Conservation (phyloP, 1,284 basidiomycete species). For the Thelephora terrestris region DNA sequence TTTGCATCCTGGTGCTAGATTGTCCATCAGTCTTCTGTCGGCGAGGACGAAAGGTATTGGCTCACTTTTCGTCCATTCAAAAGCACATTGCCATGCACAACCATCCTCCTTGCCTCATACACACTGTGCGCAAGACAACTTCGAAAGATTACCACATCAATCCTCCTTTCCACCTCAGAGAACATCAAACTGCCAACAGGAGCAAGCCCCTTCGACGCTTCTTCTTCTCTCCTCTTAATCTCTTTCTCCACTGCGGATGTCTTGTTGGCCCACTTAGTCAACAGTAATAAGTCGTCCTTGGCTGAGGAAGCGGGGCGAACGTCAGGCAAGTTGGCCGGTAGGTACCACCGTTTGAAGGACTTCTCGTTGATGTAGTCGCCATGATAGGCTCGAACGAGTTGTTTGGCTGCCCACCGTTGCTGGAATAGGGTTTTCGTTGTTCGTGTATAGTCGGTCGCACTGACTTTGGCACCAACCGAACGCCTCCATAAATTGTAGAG, state of each 20-base stretch:
- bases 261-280: slow-evolving; percentile 40
- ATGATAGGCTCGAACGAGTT: slow-evolving; percentile 90
- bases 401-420: slow-evolving; percentile 87
- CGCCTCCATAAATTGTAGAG: slow-evolving; percentile 62
- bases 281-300: slow-evolving; percentile 13
- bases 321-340: slow-evolving; percentile 81
- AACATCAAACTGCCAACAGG: slow-evolving; percentile 91
- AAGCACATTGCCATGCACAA: slow-evolving; percentile 82
- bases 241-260: slow-evolving; percentile 36
- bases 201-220: slow-evolving; percentile 53
- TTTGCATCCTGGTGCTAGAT: slow-evolving; percentile 76
- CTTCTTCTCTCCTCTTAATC: slow-evolving; percentile 37
- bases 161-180: slow-evolving; percentile 82
- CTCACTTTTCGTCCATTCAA: slow-evolving; percentile 85
- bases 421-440: slow-evolving; percentile 72
- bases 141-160: slow-evolving; percentile 90
- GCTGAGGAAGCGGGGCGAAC: slow-evolving; percentile 54
- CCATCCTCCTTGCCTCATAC: slow-evolving; percentile 80
- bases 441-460: slow-evolving; percentile 47
- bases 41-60: slow-evolving; percentile 10
- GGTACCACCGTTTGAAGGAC: slow-evolving; percentile 92
- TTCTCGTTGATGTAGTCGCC: slow-evolving; percentile 92
- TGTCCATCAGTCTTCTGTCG: not conserved
- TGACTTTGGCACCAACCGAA: slow-evolving; percentile 32
- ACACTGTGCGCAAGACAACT: slow-evolving; percentile 87